Percentiles rank a stretch among this genome's conserved stretches.
Evolutionary conservation across 768 basidiomycete species (phyloP).

Genomic region (Paxillus involutus): DNA sequence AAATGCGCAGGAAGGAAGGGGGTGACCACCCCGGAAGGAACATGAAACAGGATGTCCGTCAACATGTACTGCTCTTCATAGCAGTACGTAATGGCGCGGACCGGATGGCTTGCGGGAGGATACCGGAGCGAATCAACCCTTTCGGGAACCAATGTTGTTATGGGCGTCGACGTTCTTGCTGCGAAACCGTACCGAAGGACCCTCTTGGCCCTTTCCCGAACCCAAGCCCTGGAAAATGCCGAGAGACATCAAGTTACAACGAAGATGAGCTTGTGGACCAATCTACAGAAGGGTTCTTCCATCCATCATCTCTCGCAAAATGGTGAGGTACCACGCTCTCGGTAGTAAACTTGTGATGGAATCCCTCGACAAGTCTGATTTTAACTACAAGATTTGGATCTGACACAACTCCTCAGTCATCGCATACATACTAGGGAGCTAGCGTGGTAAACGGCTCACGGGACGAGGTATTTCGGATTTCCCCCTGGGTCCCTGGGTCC

Average conservation of each 20-base stretch:
- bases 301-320: neutral
- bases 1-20: slow-evolving; percentile 15
- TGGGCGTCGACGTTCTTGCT: neutral
- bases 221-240: slow-evolving; percentile 8
- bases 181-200: neutral
- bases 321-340: neutral
- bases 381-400: slow-evolving; percentile 22
- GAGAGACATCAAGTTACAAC: neutral
- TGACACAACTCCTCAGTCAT: neutral
- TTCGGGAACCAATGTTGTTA: neutral
- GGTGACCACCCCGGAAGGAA: slow-evolving; percentile 10
- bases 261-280: slow-evolving; percentile 4
- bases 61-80: slow-evolving; percentile 2
- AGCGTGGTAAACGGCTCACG: slow-evolving; percentile 24
- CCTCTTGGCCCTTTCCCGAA: slow-evolving; percentile 5
- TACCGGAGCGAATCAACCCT: slow-evolving; percentile 10
- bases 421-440: slow-evolving; percentile 18
- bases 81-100: neutral
- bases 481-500: slow-evolving; percentile 31
- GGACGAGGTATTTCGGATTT: slow-evolving; percentile 4
- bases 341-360: slow-evolving; percentile 6
- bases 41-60: slow-evolving; percentile 7
- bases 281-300: slow-evolving; percentile 3
- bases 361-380: slow-evolving; percentile 24
- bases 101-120: slow-evolving; percentile 3